Evolutionary conservation across 192 early-diverging fungal species (phyloP), one percentile per base, ranked within the genome.

Genomic region (Funneliformis mosseae): DNA sequence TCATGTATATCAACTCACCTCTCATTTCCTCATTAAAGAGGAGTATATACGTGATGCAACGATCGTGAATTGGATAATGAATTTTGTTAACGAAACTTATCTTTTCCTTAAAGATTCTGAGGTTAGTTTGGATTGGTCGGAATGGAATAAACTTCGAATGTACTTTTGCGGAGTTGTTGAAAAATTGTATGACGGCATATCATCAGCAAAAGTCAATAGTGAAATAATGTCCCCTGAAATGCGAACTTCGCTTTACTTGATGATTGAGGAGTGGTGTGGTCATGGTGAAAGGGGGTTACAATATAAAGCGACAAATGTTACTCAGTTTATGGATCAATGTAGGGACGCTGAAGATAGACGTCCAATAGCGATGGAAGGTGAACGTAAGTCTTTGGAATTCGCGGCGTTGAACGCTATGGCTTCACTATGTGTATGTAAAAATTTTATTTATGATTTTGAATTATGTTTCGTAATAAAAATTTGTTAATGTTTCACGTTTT

Each of bases 191-290:
- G 91, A 93, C 67, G 88, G 88, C 21, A 84, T 97, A 12, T 89
- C 91, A 21, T 80, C 80, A 5, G 81, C 71, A 8, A 82, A 88
- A 41, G 81, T 81, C 76, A 79, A 85, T 33, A 71, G 80, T 7
- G 77, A 80, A 0, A 88, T 89, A 79, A 92, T 99, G 77, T 88
- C 96, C 0, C 94, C 94, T 84, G 94, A 96, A 72, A 88, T 91
- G 0, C 89, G 98, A 50, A 83, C 90, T 18, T 88, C 86, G 2
- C 75, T 97, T 45, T 99, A 96, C 85, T 87, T 88, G 73, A 85
- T 97, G 64, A 94, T 97, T 87, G 96, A 97, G 84, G 88, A 92
- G 27, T 99, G 98, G 98, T 95, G 96, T 84, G 93, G 97, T 9
- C 89, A 95, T 81, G 96, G 97, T 3, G 83, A 85, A 33, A 87